Percentiles rank a stretch among this genome's conserved stretches.
Conservation (phyloP, 805 yeast species). For the Teunomyces kruisii region DNA sequence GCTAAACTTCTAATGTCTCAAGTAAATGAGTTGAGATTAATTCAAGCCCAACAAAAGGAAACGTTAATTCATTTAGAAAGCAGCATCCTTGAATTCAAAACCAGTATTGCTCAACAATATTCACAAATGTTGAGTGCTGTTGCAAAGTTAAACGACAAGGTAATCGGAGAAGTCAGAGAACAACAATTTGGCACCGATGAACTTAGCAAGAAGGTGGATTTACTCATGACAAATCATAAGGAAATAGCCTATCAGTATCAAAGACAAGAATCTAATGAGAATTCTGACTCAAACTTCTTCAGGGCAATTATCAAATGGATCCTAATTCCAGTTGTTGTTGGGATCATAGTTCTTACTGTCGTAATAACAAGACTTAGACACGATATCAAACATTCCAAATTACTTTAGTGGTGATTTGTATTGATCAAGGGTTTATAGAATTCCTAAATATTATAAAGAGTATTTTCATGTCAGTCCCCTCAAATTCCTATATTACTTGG, state of each 20-base stretch:
- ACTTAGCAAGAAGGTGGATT: slow-evolving; percentile 37
- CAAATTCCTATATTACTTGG: background rate
- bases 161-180: slow-evolving; percentile 42
- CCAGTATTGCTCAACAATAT: slow-evolving; percentile 21
- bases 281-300: slow-evolving; percentile 16
- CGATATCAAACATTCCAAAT: slow-evolving; percentile 62
- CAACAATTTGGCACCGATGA: slow-evolving; percentile 37
- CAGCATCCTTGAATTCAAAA: slow-evolving; percentile 25
- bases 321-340: slow-evolving; percentile 39
- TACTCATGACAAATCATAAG: slow-evolving; percentile 40
- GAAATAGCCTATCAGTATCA: slow-evolving; percentile 32
- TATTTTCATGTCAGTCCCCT: background rate
- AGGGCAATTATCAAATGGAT: slow-evolving; percentile 35
- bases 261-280: slow-evolving; percentile 9
- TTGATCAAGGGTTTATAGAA: background rate
- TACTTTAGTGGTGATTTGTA: slow-evolving; percentile 35
- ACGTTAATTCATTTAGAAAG: slow-evolving; percentile 17
- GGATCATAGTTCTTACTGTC: slow-evolving; percentile 41
- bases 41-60: slow-evolving; percentile 17
- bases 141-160: slow-evolving; percentile 31
- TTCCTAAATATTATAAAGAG: background rate
- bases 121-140: slow-evolving; percentile 32
- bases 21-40: slow-evolving; percentile 16
- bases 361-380: slow-evolving; percentile 55
- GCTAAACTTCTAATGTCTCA: slow-evolving; percentile 12